Evolutionary conservation across 2,329 filamentous ascomycete genomes (phyloP), one percentile per base, ranked within the genome.

Genomic region (Epichloe uncinata): DNA sequence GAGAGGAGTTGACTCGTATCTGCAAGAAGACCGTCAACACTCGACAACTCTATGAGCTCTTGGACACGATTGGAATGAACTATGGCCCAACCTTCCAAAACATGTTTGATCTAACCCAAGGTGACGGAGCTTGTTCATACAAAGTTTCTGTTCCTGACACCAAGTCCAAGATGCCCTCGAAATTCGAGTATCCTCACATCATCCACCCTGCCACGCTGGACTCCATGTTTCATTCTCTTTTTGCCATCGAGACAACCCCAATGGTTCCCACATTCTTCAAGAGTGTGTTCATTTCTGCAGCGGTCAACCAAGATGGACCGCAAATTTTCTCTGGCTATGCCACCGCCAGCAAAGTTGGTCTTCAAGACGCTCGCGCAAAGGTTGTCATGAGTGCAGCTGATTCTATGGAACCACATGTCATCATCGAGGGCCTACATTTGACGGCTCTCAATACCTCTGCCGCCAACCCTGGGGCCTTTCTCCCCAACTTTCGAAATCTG

Each of bases 181-280:
- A 68, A 13, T 78, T 73, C 48, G 76, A 79, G 56, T 78, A 71
- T 52, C 65, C 70, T 3, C 74, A 79, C 54, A 50, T 78, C 4
- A 69, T 81, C n/a, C 78, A 81, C 53, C 78, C 78, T 0, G 70
- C 73, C 4, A 78, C 77, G 0, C 63, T 81, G 12, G 78, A 81
- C 54, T 63, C 73, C 3, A 71, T 79, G 60, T 71, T 81, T 22
- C 78, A 81, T 49, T 69, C 69, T 0, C 64, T 74, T 1, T 71
- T 79, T 47, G 66, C 68, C 5, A 62, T 76, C 3, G 64, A 69
- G 4, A 62, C 65, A 3, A 61, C 63, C 9, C 66, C 72, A 2
- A 78, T 77, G 73, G 69, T 78, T 0, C 74, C 75, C 0, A 70
- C 69, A 0, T 67, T 61, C 16, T 66, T 76, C 41, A 61, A 66